Evolutionary conservation across 176 grass and related monocot species (phyloP).

Genomic region (Bonia amplexicaulis): DNA sequence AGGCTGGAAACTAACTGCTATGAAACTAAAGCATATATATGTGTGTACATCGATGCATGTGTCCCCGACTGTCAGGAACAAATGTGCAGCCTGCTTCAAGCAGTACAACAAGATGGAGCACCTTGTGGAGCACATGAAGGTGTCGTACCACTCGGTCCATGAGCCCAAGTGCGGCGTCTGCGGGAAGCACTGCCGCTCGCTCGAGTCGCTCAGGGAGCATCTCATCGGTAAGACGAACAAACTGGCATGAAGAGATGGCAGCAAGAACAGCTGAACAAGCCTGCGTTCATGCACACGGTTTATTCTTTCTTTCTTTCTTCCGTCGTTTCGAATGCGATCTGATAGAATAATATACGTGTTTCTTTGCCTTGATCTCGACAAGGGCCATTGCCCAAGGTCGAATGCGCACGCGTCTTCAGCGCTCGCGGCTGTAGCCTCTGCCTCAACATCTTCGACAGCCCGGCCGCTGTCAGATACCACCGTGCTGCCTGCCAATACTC

Average conservation of each 20-base stretch:
- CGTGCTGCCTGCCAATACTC: constrained; percentile 67
- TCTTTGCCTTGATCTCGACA: background rate
- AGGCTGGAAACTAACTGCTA: background rate
- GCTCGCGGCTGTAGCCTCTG: constrained; percentile 65
- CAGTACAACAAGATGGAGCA: constrained; percentile 91
- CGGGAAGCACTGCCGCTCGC: constrained; percentile 84
- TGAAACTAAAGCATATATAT: background rate
- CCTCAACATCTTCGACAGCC: constrained; percentile 70
- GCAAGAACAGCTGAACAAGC: background rate
- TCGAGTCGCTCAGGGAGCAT: constrained; percentile 88
- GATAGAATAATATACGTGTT: background rate
- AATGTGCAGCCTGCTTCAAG: constrained; percentile 83
- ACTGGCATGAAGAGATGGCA: background rate
- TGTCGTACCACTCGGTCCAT: constrained; percentile 76
- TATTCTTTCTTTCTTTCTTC: background rate
- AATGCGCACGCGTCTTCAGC: constrained; percentile 70
- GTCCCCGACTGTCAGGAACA: constrained; percentile 50
- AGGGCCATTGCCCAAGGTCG: constrained; percentile 83
- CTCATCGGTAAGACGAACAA: constrained; percentile 53
- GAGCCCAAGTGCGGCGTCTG: constrained; percentile 81
- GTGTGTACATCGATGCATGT: background rate
- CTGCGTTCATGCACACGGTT: background rate
- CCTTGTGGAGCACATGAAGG: constrained; percentile 89
- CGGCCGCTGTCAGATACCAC: constrained; percentile 52
- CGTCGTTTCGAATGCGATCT: background rate